Evolutionary conservation across 371 early-diverging fungal species (phyloP), one percentile per base, ranked within the genome.

Genomic region (Mortierella sp.): DNA sequence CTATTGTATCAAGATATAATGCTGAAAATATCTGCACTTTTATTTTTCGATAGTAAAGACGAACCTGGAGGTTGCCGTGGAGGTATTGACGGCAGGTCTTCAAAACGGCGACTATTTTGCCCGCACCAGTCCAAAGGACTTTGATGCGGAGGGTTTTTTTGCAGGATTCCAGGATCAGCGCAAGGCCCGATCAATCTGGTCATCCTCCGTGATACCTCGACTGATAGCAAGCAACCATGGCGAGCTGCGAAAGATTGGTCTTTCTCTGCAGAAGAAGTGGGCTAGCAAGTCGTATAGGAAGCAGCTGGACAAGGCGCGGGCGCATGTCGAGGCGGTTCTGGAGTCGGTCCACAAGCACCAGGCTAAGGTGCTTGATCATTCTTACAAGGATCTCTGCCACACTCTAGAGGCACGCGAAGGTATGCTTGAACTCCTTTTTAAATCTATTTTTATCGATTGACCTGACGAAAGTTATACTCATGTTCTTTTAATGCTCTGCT

Each of bases 111-210:
- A 67, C 37, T 75, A 75, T n/a, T 75, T 75, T 31, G 53, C 37
- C 37, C 69, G 51, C 37, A 67, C 64, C 21, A 70, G 10, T 44
- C 76, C 76, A 57, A 43, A 40, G 40, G 76, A 76, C 59, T 76
- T 70, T 70, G 76, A 70, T 43, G 76, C 76, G 14, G 57, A 76
- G 50, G 57, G 53, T 1, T 76, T 55, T 46, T 76, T 70, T 55
- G 31, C 50, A n/a, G 57, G 76, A 71, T 70, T 76, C 31, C 70
- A 76, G 71, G 76, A 76, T 44, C 43, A 76, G 76, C 69, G 76
- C 57, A 70, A 69, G 59, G 69, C 76, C 46, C 55, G 71, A 19
- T 70, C 76, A 21, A 55, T 70, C 54, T 76, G 76, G 76, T 54
- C 76, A 31, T 28, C 57, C 26, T 8, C 31, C 19, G 71, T 76